phyloP scores from a whole-genome alignment of 441 rosid genomes.

The Adansonia madagascariensis region DNA sequence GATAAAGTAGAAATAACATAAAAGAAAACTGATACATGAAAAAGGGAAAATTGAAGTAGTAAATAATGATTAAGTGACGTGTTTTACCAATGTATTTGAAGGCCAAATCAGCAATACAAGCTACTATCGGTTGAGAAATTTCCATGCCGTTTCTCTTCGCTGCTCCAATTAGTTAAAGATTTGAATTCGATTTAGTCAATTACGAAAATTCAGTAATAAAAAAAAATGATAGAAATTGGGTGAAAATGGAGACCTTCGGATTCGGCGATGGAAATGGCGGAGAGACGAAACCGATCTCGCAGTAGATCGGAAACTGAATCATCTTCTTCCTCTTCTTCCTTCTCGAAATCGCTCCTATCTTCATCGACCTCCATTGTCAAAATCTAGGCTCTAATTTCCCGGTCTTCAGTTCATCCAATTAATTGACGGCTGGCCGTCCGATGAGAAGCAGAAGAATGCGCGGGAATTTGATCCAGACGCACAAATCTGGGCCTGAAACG shows the following conservation, averaged over 20 bases:
- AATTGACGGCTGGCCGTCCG: not conserved
- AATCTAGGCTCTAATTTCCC: conserved; percentile 27
- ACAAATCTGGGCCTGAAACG: not conserved
- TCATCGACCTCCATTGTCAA: conserved; percentile 56
- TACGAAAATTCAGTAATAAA: not conserved
- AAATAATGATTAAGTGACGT: not conserved
- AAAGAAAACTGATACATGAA: not conserved
- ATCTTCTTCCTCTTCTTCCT: conserved; percentile 47
- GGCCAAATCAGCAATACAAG: conserved; percentile 69
- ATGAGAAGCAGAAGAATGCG: conserved; percentile 29
- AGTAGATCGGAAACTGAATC: conserved; percentile 54
- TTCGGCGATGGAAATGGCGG: conserved; percentile 74
- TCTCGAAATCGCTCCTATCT: conserved; percentile 46
- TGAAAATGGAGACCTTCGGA: conserved; percentile 53
- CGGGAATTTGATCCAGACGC: conserved; percentile 37
- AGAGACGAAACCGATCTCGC: conserved; percentile 74
- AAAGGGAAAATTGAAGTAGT: not conserved
- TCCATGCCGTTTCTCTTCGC: conserved; percentile 67
- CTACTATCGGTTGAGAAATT: conserved; percentile 55
- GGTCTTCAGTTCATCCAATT: not conserved
- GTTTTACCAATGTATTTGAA: conserved; percentile 69
- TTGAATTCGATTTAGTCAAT: conserved; percentile 19
- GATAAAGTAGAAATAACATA: not conserved
- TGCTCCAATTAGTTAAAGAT: conserved; percentile 39
- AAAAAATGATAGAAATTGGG: not conserved